Conservation (phyloP, 1,284 basidiomycete species). For the Marasmius oreades region DNA sequence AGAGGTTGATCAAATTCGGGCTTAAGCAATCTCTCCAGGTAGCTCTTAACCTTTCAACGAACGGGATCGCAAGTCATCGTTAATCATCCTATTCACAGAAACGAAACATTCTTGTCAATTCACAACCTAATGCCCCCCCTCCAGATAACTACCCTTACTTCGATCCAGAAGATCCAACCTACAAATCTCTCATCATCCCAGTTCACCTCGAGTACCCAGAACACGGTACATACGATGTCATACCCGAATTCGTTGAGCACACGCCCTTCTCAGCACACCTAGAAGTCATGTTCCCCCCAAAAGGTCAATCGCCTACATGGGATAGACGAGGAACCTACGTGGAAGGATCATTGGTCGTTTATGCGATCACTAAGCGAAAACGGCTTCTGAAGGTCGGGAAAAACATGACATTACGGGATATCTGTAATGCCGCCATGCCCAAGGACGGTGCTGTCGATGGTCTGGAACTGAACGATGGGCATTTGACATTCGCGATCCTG, state of each 20-base stretch:
- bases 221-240: constrained; percentile 84
- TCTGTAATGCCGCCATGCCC: constrained; percentile 60
- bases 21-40: constrained; percentile 63
- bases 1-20: constrained; percentile 42
- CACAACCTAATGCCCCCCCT: constrained; percentile 52
- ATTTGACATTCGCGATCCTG: constrained; percentile 81
- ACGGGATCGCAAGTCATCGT: constrained; percentile 4
- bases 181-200: constrained; percentile 72
- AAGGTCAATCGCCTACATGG: constrained; percentile 68
- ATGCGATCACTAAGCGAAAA: constrained; percentile 76
- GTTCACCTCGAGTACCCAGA: constrained; percentile 94
- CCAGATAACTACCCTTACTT: constrained; percentile 61
- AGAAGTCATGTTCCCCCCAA: constrained; percentile 76
- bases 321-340: constrained; percentile 76
- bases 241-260: constrained; percentile 83
- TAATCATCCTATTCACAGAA: constrained; percentile 39
- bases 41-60: constrained; percentile 23
- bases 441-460: constrained; percentile 73
- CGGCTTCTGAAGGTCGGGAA: constrained; percentile 87
- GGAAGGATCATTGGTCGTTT: constrained; percentile 67
- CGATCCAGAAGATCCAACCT: constrained; percentile 55
- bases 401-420: constrained; percentile 80
- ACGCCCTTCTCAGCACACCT: constrained; percentile 82
- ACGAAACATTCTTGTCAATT: constrained; percentile 58
- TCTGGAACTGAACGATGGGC: constrained; percentile 82